These are phyloP conservation scores for Gastrodia elata DNA, from an alignment of 106 monocot genomes.

Conservation along the genomic window DNA sequence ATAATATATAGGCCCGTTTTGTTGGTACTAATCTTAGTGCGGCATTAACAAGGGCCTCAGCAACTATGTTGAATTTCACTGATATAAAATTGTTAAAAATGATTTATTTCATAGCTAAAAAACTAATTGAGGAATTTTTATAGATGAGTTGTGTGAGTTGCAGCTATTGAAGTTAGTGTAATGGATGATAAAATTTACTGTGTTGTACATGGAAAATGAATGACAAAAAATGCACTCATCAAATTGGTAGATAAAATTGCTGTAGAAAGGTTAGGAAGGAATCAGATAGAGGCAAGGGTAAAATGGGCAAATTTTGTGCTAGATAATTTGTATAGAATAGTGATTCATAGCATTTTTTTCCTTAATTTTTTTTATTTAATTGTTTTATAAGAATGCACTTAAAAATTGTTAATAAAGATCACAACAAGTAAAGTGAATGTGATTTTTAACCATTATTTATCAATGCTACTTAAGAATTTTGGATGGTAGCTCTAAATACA, in stretches of 20 bases:
- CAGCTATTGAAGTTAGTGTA: neutral
- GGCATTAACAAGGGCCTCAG: neutral
- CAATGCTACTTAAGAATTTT: too few relatives aligned
- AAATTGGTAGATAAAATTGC: neutral
- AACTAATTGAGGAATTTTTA: neutral
- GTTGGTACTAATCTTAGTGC: neutral
- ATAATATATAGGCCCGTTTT: neutral
- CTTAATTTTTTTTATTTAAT: too few relatives aligned
- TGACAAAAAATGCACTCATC: neutral
- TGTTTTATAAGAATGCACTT: too few relatives aligned
- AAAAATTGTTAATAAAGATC: too few relatives aligned
- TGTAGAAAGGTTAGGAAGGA: neutral
- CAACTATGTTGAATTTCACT: neutral
- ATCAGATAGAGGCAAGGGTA: neutral
- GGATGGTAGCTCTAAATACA: too few relatives aligned
- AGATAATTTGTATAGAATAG: neutral
- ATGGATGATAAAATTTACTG: neutral
- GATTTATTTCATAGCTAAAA: neutral
- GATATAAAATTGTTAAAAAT: neutral
- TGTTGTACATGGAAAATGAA: neutral
- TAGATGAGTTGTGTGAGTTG: neutral
- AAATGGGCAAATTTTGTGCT: neutral
- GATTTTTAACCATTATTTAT: too few relatives aligned
- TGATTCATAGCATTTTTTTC: too few relatives aligned
- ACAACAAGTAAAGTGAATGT: too few relatives aligned